Conservation (phyloP, 768 basidiomycete genomes). For the Leccinum barrowsii region DNA sequence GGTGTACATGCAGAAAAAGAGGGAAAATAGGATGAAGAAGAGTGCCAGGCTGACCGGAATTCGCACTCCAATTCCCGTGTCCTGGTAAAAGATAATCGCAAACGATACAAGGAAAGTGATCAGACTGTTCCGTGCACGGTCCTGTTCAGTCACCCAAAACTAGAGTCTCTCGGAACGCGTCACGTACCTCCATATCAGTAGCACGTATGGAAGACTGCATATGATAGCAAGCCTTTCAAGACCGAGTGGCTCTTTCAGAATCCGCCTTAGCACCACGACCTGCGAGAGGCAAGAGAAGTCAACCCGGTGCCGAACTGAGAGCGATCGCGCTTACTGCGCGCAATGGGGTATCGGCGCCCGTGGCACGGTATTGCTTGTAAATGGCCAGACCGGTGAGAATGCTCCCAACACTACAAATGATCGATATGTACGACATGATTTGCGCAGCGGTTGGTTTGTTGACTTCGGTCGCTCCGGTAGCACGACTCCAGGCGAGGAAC, state of each 20-base stretch:
- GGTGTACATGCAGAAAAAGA: conserved; percentile 31
- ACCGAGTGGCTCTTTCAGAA: conserved; percentile 25
- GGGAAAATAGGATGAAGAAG: conserved; percentile 15
- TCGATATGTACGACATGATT: conserved; percentile 28
- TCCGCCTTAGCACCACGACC: conserved; percentile 27
- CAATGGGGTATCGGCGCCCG: conserved; percentile 29
- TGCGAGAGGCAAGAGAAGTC: conserved; percentile 6
- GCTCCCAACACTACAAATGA: conserved; percentile 27
- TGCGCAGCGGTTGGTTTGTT: conserved; percentile 16
- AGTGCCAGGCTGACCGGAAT: conserved; percentile 26
- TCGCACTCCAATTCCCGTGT: conserved; percentile 24
- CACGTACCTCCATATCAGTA: conserved; percentile 32
- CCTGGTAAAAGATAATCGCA: conserved; percentile 27
- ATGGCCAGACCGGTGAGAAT: conserved; percentile 30
- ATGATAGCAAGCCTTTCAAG: conserved; percentile 37
- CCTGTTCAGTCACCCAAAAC: background rate
- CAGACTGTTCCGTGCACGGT: conserved; percentile 23
- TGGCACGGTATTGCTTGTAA: conserved; percentile 33
- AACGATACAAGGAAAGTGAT: conserved; percentile 34
- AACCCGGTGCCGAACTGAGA: background rate
- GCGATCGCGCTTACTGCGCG: conserved; percentile 20
- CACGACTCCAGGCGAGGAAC: conserved; percentile 19
- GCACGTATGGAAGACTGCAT: conserved; percentile 39
- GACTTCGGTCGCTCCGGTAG: background rate
- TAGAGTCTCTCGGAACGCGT: background rate